Evolutionary conservation across 208 protist species (phyloP).

Genomic region (Leishmania tarentolae): DNA sequence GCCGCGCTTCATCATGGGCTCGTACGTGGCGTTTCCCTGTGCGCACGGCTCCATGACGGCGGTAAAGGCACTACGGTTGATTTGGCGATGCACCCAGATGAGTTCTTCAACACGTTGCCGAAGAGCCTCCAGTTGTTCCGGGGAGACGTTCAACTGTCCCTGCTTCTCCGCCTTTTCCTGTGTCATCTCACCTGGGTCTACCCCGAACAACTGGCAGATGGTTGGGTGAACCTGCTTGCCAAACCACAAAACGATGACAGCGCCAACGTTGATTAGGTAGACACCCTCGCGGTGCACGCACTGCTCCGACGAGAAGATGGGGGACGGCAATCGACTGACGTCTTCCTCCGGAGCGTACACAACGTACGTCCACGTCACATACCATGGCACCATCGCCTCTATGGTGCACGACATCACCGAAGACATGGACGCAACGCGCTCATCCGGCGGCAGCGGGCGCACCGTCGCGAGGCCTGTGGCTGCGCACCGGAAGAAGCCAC

Average conservation of each 20-base stretch:
- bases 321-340: constrained; percentile 49
- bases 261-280: constrained; percentile 63
- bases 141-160: constrained; percentile 28
- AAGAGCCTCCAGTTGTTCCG: constrained; percentile 60
- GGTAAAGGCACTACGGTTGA: constrained; percentile 41
- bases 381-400: constrained; percentile 68
- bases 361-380: constrained; percentile 72
- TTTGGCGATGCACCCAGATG: constrained; percentile 40
- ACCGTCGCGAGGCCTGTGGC: constrained; percentile 54
- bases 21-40: constrained; percentile 60
- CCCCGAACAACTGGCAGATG: constrained; percentile 55
- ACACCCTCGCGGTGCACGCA: constrained; percentile 64
- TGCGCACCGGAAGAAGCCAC: constrained; percentile 70
- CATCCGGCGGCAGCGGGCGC: constrained; percentile 59
- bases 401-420: constrained; percentile 69
- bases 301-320: constrained; percentile 59
- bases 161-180: constrained; percentile 18
- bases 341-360: constrained; percentile 64
- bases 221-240: constrained; percentile 45
- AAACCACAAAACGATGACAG: constrained; percentile 76
- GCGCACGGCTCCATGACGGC: constrained; percentile 46
- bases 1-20: constrained; percentile 60
- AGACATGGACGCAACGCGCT: constrained; percentile 74
- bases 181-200: constrained; percentile 29
- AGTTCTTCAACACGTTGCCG: constrained; percentile 57